These are phyloP conservation scores for Malassezia arunalokei DNA, from an alignment of 1,284 basidiomycete genomes.

Conservation along the genomic window DNA sequence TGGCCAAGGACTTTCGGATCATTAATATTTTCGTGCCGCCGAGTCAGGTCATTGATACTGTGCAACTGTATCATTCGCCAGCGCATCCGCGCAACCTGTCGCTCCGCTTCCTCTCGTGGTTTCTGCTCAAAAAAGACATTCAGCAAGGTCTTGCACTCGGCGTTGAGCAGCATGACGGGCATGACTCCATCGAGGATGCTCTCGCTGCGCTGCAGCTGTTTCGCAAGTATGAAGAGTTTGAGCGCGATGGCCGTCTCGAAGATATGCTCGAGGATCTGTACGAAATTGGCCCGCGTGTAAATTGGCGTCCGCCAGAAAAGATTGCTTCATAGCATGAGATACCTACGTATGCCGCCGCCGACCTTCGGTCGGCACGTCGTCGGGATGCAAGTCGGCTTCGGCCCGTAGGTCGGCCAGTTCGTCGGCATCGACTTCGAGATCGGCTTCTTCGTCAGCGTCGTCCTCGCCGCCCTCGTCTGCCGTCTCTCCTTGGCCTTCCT, in stretches of 20 bases:
- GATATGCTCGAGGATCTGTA: slow-evolving; percentile 67
- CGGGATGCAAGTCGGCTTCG: slow-evolving; percentile 21
- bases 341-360: slow-evolving; percentile 1
- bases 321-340: background rate
- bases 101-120: slow-evolving; percentile 87
- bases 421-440: slow-evolving; percentile 24
- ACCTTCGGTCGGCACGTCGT: slow-evolving; percentile 6
- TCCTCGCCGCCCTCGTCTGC: slow-evolving; percentile 14
- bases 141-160: slow-evolving; percentile 56
- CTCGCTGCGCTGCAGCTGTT: slow-evolving; percentile 75
- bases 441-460: slow-evolving; percentile 17
- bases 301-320: slow-evolving; percentile 20
- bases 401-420: slow-evolving; percentile 35
- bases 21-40: slow-evolving; percentile 96
- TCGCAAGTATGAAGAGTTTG: slow-evolving; percentile 67
- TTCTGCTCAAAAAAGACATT: slow-evolving; percentile 75
- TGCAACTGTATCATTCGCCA: slow-evolving; percentile 78
- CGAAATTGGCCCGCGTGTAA: slow-evolving; percentile 48
- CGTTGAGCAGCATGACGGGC: slow-evolving; percentile 50
- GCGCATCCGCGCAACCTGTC: slow-evolving; percentile 74
- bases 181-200: slow-evolving; percentile 89
- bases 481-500: background rate
- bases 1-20: slow-evolving; percentile 98
- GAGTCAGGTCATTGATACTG: slow-evolving; percentile 88
- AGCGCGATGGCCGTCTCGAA: slow-evolving; percentile 67